Conservation (phyloP, 2,329 filamentous ascomycete genomes). For the Cladorrhinum sp. region DNA sequence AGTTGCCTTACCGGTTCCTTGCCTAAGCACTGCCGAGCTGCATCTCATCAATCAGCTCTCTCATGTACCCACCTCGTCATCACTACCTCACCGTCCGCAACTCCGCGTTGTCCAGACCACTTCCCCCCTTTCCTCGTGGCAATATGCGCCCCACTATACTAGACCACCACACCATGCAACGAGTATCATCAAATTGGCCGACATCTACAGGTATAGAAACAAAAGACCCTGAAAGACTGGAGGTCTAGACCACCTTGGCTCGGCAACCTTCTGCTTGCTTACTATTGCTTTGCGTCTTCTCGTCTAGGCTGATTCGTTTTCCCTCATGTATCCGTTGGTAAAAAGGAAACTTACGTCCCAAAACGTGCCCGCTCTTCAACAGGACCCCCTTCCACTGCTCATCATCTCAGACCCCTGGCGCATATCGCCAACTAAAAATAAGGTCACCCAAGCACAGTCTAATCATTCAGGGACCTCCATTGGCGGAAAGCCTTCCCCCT, state of each 20-base stretch:
- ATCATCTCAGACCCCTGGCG: background rate
- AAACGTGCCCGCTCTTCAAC: background rate
- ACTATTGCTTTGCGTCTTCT: background rate
- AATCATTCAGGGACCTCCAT: background rate
- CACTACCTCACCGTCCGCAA: background rate
- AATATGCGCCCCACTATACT: background rate
- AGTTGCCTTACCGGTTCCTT: background rate
- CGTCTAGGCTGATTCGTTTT: background rate
- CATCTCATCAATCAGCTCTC: background rate
- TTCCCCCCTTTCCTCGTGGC: background rate
- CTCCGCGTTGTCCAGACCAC: too few relatives aligned
- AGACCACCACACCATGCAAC: background rate
- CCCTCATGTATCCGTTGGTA: background rate
- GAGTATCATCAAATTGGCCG: background rate
- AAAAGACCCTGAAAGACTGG: background rate
- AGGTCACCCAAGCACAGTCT: background rate
- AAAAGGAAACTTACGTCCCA: background rate
- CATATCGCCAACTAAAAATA: background rate
- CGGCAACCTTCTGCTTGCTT: background rate
- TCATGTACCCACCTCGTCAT: background rate
- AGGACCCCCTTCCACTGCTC: background rate
- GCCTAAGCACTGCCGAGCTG: background rate
- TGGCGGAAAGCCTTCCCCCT: background rate
- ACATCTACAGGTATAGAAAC: background rate
- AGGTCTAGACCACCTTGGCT: background rate